Base-by-base conservation (phyloP, 371 early-diverging fungal species). In the Mortierella sp. region DNA sequence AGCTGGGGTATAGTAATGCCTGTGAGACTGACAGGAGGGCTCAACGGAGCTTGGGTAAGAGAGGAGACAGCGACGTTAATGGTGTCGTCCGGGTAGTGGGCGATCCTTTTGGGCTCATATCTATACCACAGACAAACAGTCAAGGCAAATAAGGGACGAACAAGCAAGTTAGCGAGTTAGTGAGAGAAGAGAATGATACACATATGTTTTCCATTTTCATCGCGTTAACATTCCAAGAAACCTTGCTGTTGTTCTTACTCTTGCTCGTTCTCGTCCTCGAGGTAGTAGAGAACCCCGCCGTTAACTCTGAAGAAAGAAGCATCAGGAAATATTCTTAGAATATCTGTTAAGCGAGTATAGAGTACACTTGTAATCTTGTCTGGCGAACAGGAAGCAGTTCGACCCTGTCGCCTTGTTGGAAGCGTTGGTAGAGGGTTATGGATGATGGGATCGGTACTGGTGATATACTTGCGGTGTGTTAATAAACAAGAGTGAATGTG, bases 51-150 rank as follows among this genome's bases (percentile, higher is more conserved):
- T 4, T 13, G 16, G 4, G 11, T 5, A 13, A 19, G 1, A 16
- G 1, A 0, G 63, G 28, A 11, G 16, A 16, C 7, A 8, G 19
- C 14, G 5, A 76, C 28, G 14, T 76, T 70, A 55, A 76, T 28
- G 38, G 70, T 70, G 52, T 70, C 45, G 19, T 70, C 55, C 8
- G 76, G 76, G 54, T 76, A 55, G 44, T 70, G 55, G 4, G 70
- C 76, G 55, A 76, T 76, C 55, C 48, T 60, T 16, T 60, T 60
- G 14, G 63, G 63, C 5, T 68, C 52, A 31, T 73, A 73, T 21
- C 73, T 73, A n/a, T n/a, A 50, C 26, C 44, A 50, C 26, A 45
- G 54, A 5, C 48, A 48, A 48, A 48, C 48, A 48, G 14, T 8
- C 48, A 48, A 48, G 48, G 1, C 42, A 38, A 38, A 38, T 38